Conservation (phyloP, 2,329 filamentous ascomycete genomes). For the Trichophyton benhamiae region DNA sequence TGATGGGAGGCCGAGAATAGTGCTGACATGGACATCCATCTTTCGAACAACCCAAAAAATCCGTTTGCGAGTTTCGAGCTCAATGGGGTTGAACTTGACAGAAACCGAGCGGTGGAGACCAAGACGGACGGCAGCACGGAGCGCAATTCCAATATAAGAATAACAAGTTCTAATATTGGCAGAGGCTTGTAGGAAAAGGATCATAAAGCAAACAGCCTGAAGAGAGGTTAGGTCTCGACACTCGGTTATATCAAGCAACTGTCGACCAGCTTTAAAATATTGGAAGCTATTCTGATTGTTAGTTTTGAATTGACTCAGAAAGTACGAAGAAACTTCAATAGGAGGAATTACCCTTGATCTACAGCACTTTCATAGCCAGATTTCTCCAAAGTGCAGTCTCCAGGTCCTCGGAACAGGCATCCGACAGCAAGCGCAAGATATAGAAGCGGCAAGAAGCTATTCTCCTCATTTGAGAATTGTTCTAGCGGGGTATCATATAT, state of each 20-base stretch:
- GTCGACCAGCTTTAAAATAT: conserved; percentile 58
- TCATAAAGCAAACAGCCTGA: conserved; percentile 66
- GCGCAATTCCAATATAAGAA: conserved; percentile 64
- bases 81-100: conserved; percentile 57
- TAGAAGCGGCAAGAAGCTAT: conserved; percentile 56
- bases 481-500: conserved; percentile 61
- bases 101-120: conserved; percentile 63
- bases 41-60: conserved; percentile 42
- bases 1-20: conserved; percentile 37
- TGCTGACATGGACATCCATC: conserved; percentile 41
- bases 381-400: conserved; percentile 37
- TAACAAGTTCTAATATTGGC: conserved; percentile 71
- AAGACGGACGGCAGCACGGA: conserved; percentile 63
- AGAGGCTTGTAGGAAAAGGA: conserved; percentile 67
- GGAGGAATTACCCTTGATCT: conserved; percentile 41
- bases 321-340: conserved; percentile 2
- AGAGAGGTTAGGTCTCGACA: conserved; percentile 63
- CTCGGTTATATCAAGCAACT: conserved; percentile 48
- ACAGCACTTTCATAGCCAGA: conserved; percentile 39
- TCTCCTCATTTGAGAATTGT: conserved; percentile 51
- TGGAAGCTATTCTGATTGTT: conserved; percentile 44
- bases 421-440: conserved; percentile 61
- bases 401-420: conserved; percentile 55
- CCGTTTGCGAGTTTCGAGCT: conserved; percentile 60
- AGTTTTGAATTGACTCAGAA: background rate